Percentiles rank a stretch among this genome's conserved stretches.
Evolutionary conservation across 768 basidiomycete species (phyloP).

Genomic region (Naematelia encephala): DNA sequence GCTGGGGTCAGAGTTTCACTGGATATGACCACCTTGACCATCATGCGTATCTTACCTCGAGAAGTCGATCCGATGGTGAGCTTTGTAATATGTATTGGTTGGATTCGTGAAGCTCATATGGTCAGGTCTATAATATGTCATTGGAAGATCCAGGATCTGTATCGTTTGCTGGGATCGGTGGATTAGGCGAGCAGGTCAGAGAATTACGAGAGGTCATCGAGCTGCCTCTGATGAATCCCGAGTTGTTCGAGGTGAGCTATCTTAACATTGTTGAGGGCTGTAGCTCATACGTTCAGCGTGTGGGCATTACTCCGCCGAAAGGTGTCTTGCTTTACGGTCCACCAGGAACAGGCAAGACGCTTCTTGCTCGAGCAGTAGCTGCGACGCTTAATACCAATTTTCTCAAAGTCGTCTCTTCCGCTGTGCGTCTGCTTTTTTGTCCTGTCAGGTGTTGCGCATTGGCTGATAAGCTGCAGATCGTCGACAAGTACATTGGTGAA

Average conservation of each 20-base stretch:
- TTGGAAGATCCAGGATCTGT: conserved; percentile 95
- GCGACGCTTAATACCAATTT: conserved; percentile 93
- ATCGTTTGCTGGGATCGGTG: conserved; percentile 94
- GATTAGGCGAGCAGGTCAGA: conserved; percentile 90
- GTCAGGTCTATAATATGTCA: conserved; percentile 89
- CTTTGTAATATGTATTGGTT: neutral
- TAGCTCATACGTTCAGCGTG: conserved; percentile 57
- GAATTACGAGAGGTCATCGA: conserved; percentile 98
- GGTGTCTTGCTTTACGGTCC: conserved; percentile 95
- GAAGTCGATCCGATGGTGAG: conserved; percentile 87
- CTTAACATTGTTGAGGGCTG: neutral
- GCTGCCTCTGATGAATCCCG: conserved; percentile 86
- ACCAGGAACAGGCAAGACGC: conserved; percentile 86
- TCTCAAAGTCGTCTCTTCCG: conserved; percentile 96
- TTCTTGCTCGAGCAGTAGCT: conserved; percentile 92
- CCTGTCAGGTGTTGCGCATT: neutral
- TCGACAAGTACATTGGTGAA: conserved; percentile 87
- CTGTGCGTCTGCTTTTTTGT: conserved; percentile 70
- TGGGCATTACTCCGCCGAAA: conserved; percentile 94
- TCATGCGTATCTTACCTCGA: conserved; percentile 96
- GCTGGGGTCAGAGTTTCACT: conserved; percentile 90
- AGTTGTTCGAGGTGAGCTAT: conserved; percentile 63
- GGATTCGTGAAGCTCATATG: neutral
- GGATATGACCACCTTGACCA: conserved; percentile 98
- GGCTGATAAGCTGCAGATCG: conserved; percentile 40